phyloP scores from a whole-genome alignment of 352 stramenopile species.

The Pythium sukuiense region DNA sequence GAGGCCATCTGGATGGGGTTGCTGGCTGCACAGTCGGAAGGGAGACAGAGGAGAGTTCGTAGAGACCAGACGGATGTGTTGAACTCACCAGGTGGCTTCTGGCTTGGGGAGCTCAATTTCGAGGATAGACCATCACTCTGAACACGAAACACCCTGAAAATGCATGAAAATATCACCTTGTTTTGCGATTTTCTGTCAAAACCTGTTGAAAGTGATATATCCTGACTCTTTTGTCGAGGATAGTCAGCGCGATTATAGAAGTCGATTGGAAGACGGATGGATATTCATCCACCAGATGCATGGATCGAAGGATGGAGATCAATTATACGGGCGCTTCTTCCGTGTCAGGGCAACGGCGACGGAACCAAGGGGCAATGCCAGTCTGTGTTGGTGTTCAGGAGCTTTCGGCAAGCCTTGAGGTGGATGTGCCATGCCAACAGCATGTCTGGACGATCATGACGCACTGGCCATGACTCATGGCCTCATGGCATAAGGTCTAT shows the following conservation, averaged over 20 bases:
- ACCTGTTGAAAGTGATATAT: neutral
- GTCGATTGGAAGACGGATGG: neutral
- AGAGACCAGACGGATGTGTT: neutral
- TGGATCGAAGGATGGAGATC: neutral
- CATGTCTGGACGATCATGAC: too few species aligned
- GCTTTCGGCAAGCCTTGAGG: neutral
- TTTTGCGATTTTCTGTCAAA: neutral
- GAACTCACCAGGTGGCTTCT: neutral
- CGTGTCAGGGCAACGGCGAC: neutral
- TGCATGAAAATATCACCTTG: neutral
- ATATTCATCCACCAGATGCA: neutral
- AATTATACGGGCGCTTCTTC: neutral
- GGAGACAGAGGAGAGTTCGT: neutral
- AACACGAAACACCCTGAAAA: neutral
- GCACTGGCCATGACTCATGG: too few species aligned
- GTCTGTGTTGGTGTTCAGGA: neutral
- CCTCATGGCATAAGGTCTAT: neutral
- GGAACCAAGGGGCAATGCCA: neutral
- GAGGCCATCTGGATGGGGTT: neutral
- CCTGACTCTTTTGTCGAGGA: neutral
- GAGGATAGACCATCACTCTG: constrained; percentile 7
- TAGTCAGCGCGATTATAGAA: neutral
- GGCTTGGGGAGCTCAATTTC: constrained; percentile 11
- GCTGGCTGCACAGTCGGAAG: neutral
- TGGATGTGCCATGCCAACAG: too few species aligned